Evolutionary conservation across 78 protist genomes (phyloP).

Genomic region (slime mould (Dictyostelium discoideum)): dicty_2.7 NC_007088.5:3241001-3241500

Average conservation of each 20-base stretch:
- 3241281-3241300: not conserved
- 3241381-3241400: not conserved
- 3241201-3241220: not conserved
- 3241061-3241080: not conserved
- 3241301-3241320: not conserved
- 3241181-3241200: not conserved
- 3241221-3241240: constrained; percentile 3
- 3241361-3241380: not conserved
- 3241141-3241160: not conserved
- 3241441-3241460: not conserved
- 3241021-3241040: not conserved
- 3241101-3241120: not conserved
- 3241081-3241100: not conserved
- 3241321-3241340: not conserved
- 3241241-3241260: constrained; percentile 1
- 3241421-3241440: not conserved
- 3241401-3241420: not conserved
- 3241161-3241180: not conserved
- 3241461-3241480: not conserved
- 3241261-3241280: not conserved
- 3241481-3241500: constrained; percentile 10
- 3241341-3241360: not conserved
- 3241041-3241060: not conserved
- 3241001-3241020: not conserved
- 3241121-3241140: not conserved